Evolutionary conservation across 306 rosid genomes (phyloP).

Genomic region (Senna tora): DNA sequence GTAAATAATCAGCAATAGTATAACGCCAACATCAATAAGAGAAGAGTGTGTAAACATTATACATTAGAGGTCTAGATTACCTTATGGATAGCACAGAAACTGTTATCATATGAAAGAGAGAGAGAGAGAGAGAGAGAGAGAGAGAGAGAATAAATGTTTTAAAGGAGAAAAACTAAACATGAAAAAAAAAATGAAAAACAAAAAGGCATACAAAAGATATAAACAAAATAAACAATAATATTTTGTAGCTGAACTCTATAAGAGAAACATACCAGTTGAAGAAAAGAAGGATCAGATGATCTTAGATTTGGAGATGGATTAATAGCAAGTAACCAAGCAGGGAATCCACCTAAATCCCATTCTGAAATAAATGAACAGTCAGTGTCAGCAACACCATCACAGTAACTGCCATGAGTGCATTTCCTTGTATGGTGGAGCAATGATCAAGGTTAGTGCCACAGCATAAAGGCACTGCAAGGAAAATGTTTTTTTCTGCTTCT

Average conservation of each 20-base stretch:
- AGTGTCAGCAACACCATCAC: constrained; percentile 28
- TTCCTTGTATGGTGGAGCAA: constrained; percentile 6
- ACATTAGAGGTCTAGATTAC: background rate
- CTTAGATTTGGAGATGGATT: constrained; percentile 70
- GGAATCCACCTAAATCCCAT: constrained; percentile 98
- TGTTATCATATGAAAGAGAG: too few relatives aligned
- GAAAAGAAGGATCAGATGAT: constrained; percentile 80
- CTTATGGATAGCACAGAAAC: background rate
- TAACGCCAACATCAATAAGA: background rate
- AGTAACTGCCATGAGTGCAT: background rate
- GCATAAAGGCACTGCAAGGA: background rate
- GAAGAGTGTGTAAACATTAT: background rate
- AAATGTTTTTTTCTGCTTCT: constrained; percentile 18
- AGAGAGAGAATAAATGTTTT: too few relatives aligned
- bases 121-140: too few relatives aligned
- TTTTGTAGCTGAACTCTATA: constrained; percentile 14
- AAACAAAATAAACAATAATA: background rate
- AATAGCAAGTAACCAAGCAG: constrained; percentile 78
- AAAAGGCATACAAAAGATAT: constrained; percentile 1
- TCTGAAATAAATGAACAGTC: constrained; percentile 58
- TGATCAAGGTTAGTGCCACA: constrained; percentile 29
- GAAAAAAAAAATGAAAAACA: constrained; percentile 9
- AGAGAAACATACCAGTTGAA: constrained; percentile 64
- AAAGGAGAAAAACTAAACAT: too few relatives aligned
- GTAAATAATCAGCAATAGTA: background rate